A percentile compares a stretch with the other conserved stretches of the same genome.
Conservation (phyloP, 2,329 filamentous ascomycete species). For the Thielaviopsis ethacetica region DNA sequence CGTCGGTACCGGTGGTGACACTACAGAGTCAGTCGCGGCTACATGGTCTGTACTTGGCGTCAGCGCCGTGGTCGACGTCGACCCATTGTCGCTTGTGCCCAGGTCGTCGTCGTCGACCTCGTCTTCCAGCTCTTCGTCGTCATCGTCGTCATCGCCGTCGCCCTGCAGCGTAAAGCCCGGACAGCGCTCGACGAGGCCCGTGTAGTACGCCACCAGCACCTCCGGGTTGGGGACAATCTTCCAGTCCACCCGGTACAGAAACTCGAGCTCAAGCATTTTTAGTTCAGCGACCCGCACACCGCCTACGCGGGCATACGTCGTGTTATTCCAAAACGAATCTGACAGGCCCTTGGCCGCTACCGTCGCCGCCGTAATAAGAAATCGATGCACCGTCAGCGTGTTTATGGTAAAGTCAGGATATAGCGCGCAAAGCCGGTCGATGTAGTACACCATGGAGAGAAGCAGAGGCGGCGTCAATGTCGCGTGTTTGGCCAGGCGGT, state of each 20-base stretch:
- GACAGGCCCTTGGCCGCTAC: slow-evolving; percentile 92
- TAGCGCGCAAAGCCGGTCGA: slow-evolving; percentile 79
- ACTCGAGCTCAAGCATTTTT: slow-evolving; percentile 82
- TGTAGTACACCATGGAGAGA: slow-evolving; percentile 98
- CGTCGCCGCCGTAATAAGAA: slow-evolving; percentile 87
- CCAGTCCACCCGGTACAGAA: slow-evolving; percentile 86
- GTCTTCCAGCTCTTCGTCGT: slow-evolving; percentile 21
- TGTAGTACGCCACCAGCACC: slow-evolving; percentile 84
- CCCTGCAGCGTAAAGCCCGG: slow-evolving; percentile 37
- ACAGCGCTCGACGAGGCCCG: slow-evolving; percentile 58
- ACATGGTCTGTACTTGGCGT: background rate
- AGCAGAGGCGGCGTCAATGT: slow-evolving; percentile 84
- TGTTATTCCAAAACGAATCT: slow-evolving; percentile 97
- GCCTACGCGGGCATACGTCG: slow-evolving; percentile 84
- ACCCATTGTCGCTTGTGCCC: slow-evolving; percentile 3
- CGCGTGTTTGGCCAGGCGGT: slow-evolving; percentile 82
- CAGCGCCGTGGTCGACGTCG: background rate
- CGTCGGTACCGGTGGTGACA: background rate
- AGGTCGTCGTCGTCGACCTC: slow-evolving; percentile 17
- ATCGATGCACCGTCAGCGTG: slow-evolving; percentile 89
- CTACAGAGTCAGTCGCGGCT: background rate
- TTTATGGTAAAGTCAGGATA: slow-evolving; percentile 95
- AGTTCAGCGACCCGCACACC: slow-evolving; percentile 82
- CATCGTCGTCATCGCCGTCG: slow-evolving; percentile 20
- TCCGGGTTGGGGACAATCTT: slow-evolving; percentile 93